Percentiles rank a stretch among this genome's conserved stretches.
phyloP scores from a whole-genome alignment of 2,329 filamentous ascomycete genomes.

The Blastomyces percursus region DNA sequence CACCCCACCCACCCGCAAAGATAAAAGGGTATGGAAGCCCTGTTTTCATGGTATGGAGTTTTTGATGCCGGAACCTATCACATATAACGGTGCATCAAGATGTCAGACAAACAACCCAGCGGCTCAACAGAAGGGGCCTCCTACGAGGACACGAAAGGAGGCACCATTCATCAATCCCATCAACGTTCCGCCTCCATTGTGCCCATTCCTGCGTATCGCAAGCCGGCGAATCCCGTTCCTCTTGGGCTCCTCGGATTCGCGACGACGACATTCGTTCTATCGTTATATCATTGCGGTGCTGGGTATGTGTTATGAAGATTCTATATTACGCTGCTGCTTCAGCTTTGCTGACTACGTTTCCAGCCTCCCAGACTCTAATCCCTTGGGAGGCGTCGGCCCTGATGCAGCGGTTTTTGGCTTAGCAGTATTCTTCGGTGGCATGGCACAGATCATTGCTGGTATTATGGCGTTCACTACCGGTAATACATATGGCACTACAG shows the following conservation, averaged over 20 bases:
- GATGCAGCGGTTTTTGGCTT: slow-evolving; percentile 21
- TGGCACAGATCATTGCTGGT: slow-evolving; percentile 20
- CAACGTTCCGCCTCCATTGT: slow-evolving; percentile 10
- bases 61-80: not conserved
- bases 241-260: slow-evolving; percentile 53
- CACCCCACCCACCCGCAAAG: not conserved
- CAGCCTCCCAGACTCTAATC: slow-evolving; percentile 19
- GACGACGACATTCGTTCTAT: slow-evolving; percentile 53
- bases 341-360: slow-evolving; percentile 1
- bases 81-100: not conserved
- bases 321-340: not conserved
- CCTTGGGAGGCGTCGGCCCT: slow-evolving; percentile 16
- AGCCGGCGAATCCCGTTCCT: slow-evolving; percentile 46
- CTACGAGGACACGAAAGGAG: not conserved
- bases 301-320: slow-evolving; percentile 33
- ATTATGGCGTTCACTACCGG: slow-evolving; percentile 40
- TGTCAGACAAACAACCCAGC: not conserved
- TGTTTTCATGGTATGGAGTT: not conserved
- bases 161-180: not conserved
- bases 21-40: not conserved
- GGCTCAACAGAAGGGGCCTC: not conserved
- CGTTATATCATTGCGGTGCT: slow-evolving; percentile 37
- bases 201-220: slow-evolving; percentile 8
- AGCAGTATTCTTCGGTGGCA: slow-evolving; percentile 22
- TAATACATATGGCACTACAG: slow-evolving; percentile 54